These are phyloP conservation scores for Gloeophyllum trabeum DNA, from an alignment of 768 basidiomycete genomes.

Conservation along the genomic window DNA sequence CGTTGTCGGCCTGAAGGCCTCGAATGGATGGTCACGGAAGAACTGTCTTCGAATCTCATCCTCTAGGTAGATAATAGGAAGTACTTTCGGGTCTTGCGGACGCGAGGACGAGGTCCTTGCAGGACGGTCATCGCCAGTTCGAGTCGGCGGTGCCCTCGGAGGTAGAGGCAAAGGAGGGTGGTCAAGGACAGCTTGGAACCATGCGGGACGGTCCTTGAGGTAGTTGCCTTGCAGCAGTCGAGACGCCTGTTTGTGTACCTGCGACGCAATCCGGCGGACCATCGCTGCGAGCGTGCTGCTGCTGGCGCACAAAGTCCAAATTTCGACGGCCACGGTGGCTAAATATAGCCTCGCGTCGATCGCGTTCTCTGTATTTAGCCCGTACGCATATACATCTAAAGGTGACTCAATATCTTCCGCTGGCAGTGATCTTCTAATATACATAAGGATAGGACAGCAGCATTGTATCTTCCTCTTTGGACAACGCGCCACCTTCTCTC, in stretches of 20 bases:
- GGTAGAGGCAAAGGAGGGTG: constrained; percentile 86
- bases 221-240: constrained; percentile 63
- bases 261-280: constrained; percentile 74
- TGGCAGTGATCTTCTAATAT: neutral
- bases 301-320: neutral
- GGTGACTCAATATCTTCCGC: neutral
- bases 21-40: constrained; percentile 94
- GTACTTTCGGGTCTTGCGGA: constrained; percentile 21
- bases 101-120: constrained; percentile 1
- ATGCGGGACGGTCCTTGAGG: constrained; percentile 57
- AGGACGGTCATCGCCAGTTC: constrained; percentile 40
- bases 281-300: constrained; percentile 21
- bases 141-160: constrained; percentile 52
- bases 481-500: no score
- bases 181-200: constrained; percentile 78
- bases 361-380: no score
- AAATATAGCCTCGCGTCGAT: neutral
- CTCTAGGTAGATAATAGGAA: constrained; percentile 66
- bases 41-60: constrained; percentile 84
- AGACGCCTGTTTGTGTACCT: constrained; percentile 82
- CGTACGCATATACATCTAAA: no score
- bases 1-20: constrained; percentile 73
- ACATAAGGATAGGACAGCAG: neutral
- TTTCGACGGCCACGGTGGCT: neutral
- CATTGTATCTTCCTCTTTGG: no score